Conservation (phyloP, 805 yeast genomes). For the Pichia kluyveri region DNA sequence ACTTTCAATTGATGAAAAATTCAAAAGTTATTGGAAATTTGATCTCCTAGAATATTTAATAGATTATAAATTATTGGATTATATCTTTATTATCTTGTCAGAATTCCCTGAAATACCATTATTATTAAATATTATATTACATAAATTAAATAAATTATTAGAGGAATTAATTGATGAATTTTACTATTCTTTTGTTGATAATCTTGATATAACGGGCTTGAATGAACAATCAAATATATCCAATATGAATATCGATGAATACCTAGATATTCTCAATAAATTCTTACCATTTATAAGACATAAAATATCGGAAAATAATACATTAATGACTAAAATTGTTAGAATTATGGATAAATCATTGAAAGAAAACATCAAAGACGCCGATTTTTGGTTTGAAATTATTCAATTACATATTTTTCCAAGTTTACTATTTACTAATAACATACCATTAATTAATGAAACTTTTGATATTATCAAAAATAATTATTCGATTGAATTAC, state of each 20-base stretch:
- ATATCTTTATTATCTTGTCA: conserved; percentile 49
- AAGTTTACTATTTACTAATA: conserved; percentile 42
- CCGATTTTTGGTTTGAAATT: conserved; percentile 45
- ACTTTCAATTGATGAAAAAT: conserved; percentile 9
- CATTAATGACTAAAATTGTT: conserved; percentile 47
- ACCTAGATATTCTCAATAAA: conserved; percentile 31
- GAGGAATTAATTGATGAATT: conserved; percentile 43
- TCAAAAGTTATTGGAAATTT: conserved; percentile 27
- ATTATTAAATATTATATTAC: conserved; percentile 40
- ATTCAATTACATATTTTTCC: conserved; percentile 63
- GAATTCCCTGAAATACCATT: conserved; percentile 54
- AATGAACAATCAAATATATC: conserved; percentile 9
- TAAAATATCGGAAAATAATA: conserved; percentile 38
- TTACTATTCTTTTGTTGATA: conserved; percentile 25
- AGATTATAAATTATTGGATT: conserved; percentile 51
- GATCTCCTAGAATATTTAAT: conserved; percentile 45
- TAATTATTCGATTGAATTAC: conserved; percentile 45
- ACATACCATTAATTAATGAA: conserved; percentile 52
- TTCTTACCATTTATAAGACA: conserved; percentile 49
- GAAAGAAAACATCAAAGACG: conserved; percentile 5
- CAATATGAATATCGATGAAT: conserved; percentile 28
- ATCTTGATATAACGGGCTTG: conserved; percentile 16
- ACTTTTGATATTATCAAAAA: conserved; percentile 43
- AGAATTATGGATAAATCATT: conserved; percentile 38
- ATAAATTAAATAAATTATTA: conserved; percentile 40